Evolutionary conservation across 164 flowering plant species (phyloP), one percentile per base, ranked within the genome.

Genomic region (Buxus sempervirens): DNA sequence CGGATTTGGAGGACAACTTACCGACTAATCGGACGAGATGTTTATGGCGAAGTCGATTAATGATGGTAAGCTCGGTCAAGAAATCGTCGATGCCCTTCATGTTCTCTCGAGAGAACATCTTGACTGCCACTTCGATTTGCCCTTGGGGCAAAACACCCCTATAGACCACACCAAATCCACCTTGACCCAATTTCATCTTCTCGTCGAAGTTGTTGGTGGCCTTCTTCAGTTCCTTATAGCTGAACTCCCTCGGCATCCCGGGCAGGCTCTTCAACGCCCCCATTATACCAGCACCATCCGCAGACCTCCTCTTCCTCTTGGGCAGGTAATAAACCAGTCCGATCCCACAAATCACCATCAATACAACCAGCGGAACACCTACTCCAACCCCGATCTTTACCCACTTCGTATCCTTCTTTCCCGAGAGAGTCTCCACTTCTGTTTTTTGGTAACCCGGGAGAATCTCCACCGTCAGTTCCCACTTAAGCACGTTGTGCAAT

Each of bases 401-500:
- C 75, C 59, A 32, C 1, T 20, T 62, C 21, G 10, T 6, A 15
- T 45, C 51, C 12, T 8, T 2, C 5, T 53, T 63, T 16, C 63
- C 60, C 66, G n/a, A n/a, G n/a, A n/a, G n/a, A n/a, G n/a, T n/a
- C n/a, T n/a, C n/a, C n/a, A n/a, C n/a, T n/a, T n/a, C n/a, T n/a
- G n/a, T n/a, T n/a, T n/a, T n/a, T n/a, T n/a, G n/a, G n/a, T n/a
- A n/a, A n/a, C n/a, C n/a, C 4, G 70, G 66, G 5, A 81, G 61
- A 38, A 62, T 41, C 45, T 81, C 83, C 22, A 88, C 76, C 4
- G 78, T 73, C 24, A 90, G 60, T 36, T 75, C 77, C 96, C 93
- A 90, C 48, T 63, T 55, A 62, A 82, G 65, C n/a, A 90, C 85
- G 62, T 90, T 85, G 76, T 88, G 83, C 53, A 88, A 70, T 78